Conservation (phyloP, 495 filamentous ascomycete genomes). For the Entonaema liquescens region DNA sequence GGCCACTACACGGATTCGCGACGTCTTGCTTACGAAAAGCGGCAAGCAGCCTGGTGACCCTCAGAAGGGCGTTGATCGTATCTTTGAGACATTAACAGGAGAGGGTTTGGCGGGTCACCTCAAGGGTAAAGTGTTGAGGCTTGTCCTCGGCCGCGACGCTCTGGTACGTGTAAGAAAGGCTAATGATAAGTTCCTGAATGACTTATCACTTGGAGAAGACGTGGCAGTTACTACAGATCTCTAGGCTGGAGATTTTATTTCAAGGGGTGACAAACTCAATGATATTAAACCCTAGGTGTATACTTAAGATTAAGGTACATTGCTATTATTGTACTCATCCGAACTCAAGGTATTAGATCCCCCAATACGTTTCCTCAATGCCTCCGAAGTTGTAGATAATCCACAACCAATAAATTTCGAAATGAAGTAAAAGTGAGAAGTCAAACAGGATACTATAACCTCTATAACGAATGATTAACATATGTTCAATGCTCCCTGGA, state of each 20-base stretch:
- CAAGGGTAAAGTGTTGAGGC: constrained; percentile 23
- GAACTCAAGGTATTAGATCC: neutral
- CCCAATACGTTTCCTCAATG: neutral
- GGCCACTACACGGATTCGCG: constrained; percentile 12
- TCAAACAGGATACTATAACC: neutral
- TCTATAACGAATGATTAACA: neutral
- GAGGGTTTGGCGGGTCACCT: constrained; percentile 40
- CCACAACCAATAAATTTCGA: neutral
- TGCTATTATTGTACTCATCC: neutral
- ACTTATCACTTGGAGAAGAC: constrained; percentile 29
- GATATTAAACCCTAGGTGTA: neutral
- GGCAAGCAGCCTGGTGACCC: constrained; percentile 54
- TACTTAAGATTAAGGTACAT: neutral
- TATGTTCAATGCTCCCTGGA: neutral
- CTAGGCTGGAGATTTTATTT: neutral
- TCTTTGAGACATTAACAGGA: constrained; percentile 51
- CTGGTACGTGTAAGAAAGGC: constrained; percentile 9
- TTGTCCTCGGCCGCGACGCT: constrained; percentile 18
- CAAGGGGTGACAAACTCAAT: too few relatives aligned
- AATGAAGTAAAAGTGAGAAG: neutral
- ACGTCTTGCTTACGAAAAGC: constrained; percentile 18
- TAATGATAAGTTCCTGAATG: constrained; percentile 24
- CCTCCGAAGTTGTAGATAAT: neutral
- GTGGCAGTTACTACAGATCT: constrained; percentile 29
- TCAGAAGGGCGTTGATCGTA: constrained; percentile 49